Evolutionary conservation across 1,139 yeast genomes (phyloP).

Genomic region (Nakaseomyces uthaithaninus): DNA sequence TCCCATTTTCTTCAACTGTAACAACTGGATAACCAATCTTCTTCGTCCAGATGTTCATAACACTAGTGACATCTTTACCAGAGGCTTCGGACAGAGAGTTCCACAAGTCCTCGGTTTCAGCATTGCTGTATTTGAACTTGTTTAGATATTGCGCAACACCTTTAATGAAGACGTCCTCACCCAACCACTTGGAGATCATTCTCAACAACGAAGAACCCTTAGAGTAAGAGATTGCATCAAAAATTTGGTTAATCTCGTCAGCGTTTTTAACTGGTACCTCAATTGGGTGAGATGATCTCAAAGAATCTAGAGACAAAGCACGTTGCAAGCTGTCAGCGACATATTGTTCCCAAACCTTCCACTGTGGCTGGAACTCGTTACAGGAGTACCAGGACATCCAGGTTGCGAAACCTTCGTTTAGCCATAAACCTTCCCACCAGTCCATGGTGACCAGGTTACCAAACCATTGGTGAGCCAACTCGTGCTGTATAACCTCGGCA

Average conservation of each 20-base stretch:
- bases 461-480: conserved; percentile 80
- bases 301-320: conserved; percentile 58
- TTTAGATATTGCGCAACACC: conserved; percentile 66
- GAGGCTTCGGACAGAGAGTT: conserved; percentile 61
- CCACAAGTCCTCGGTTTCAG: conserved; percentile 73
- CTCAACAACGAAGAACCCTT: conserved; percentile 71
- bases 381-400: conserved; percentile 61
- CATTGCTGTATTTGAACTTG: conserved; percentile 61
- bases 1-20: conserved; percentile 43
- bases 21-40: conserved; percentile 72
- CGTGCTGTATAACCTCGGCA: conserved; percentile 74
- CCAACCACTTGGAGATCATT: conserved; percentile 64
- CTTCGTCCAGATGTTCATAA: conserved; percentile 74
- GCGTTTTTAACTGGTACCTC: conserved; percentile 70
- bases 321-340: conserved; percentile 46
- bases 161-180: conserved; percentile 54
- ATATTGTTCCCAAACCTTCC: conserved; percentile 60
- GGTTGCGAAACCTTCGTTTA: conserved; percentile 78
- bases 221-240: conserved; percentile 67
- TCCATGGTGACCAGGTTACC: conserved; percentile 79
- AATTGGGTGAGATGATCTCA: conserved; percentile 70
- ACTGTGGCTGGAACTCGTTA: conserved; percentile 42
- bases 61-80: conserved; percentile 57
- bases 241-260: conserved; percentile 68
- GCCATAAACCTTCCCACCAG: conserved; percentile 83